A percentile compares a stretch with the other conserved stretches of the same genome.
Evolutionary conservation across 371 early-diverging fungal genomes (phyloP).

Genomic region (Mortierella sp.): DNA sequence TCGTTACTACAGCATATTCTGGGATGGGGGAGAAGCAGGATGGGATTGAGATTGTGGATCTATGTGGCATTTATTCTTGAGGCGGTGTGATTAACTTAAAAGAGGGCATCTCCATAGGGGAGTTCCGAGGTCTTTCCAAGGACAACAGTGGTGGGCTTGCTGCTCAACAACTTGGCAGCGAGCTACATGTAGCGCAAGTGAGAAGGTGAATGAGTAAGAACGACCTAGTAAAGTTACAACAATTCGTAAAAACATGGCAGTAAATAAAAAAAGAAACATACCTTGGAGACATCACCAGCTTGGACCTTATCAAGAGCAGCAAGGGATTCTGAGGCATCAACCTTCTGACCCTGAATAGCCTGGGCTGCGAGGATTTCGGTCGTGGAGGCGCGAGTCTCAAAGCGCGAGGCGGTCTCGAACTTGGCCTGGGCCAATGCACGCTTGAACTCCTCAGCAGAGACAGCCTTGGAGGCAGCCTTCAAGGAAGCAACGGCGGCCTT

Average conservation of each 20-base stretch:
- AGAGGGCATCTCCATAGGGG: constrained; percentile 89
- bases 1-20: neutral
- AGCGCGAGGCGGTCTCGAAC: constrained; percentile 77
- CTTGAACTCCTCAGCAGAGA: constrained; percentile 76
- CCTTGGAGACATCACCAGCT: constrained; percentile 73
- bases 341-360: constrained; percentile 61
- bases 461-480: constrained; percentile 69
- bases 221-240: no score
- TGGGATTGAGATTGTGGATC: constrained; percentile 12
- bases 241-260: neutral
- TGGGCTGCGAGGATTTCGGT: constrained; percentile 59
- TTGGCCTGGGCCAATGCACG: constrained; percentile 91
- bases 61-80: constrained; percentile 26
- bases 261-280: constrained; percentile 37
- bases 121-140: constrained; percentile 82
- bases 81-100: constrained; percentile 25
- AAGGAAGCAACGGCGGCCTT: constrained; percentile 80
- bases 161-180: constrained; percentile 75
- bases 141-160: constrained; percentile 87
- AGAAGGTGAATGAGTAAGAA: neutral
- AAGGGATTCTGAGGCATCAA: constrained; percentile 63
- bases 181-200: constrained; percentile 48
- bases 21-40: neutral
- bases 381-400: constrained; percentile 70
- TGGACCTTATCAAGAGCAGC: constrained; percentile 72